Conservation (phyloP, 257 asterid genomes). For the Anisodus tanguticus region DNA sequence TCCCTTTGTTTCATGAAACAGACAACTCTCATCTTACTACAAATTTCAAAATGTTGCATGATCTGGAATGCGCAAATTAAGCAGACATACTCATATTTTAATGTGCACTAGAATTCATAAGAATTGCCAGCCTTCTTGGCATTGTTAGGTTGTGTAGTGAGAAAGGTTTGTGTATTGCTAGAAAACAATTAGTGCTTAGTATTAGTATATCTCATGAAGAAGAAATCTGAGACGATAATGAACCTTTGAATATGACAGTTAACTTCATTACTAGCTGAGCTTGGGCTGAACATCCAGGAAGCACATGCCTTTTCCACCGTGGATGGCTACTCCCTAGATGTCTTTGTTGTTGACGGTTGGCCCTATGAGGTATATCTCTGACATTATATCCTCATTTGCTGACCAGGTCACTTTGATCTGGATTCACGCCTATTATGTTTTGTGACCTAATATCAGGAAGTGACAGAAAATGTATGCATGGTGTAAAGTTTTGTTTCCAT, state of each 20-base stretch:
- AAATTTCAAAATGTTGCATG: neutral
- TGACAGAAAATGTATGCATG: neutral
- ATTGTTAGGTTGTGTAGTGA: slow-evolving; percentile 24
- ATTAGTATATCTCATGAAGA: slow-evolving; percentile 26
- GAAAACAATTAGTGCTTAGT: slow-evolving; percentile 12
- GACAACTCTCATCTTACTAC: neutral
- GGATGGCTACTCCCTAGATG: slow-evolving; percentile 96
- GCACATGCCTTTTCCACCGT: slow-evolving; percentile 96
- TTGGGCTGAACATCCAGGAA: slow-evolving; percentile 96
- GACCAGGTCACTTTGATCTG: neutral
- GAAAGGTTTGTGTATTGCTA: slow-evolving; percentile 15
- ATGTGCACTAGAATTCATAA: neutral
- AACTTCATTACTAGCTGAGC: slow-evolving; percentile 84
- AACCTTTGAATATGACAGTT: slow-evolving; percentile 64
- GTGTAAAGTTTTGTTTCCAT: neutral
- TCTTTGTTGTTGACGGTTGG: slow-evolving; percentile 99
- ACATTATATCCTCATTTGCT: slow-evolving; percentile 4
- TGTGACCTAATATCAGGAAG: slow-evolving; percentile 8
- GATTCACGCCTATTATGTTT: neutral
- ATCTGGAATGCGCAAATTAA: slow-evolving; percentile 10
- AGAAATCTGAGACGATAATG: slow-evolving; percentile 22
- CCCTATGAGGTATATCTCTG: slow-evolving; percentile 68
- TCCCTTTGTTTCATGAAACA: slow-evolving; percentile 17
- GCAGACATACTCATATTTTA: neutral
- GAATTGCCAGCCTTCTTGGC: neutral